These are phyloP conservation scores for Lactifluus volemus DNA, from an alignment of 768 basidiomycete genomes.

Conservation along the genomic window DNA sequence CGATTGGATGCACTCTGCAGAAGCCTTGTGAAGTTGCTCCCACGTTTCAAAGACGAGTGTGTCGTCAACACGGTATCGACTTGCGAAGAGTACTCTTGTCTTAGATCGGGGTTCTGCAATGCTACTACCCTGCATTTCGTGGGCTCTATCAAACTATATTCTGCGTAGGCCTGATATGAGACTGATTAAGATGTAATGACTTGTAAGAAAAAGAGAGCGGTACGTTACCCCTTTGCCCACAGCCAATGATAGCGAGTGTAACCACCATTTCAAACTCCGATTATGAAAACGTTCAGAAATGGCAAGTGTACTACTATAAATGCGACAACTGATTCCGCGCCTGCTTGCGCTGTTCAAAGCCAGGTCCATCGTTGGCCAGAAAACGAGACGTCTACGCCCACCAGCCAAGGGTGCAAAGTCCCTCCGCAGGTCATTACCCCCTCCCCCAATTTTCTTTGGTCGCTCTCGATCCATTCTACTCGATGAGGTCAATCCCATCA, in stretches of 20 bases:
- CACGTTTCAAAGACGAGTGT: slow-evolving; percentile 65
- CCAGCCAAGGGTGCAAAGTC: slow-evolving; percentile 8
- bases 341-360: slow-evolving; percentile 38
- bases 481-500: slow-evolving; percentile 46
- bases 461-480: slow-evolving; percentile 54
- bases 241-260: slow-evolving; percentile 72
- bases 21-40: slow-evolving; percentile 61
- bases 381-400: slow-evolving; percentile 7
- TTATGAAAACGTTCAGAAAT: not conserved
- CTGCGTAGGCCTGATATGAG: slow-evolving; percentile 45
- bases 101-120: slow-evolving; percentile 72
- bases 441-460: slow-evolving; percentile 33
- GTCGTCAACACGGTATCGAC: slow-evolving; percentile 49
- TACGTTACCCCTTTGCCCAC: slow-evolving; percentile 77
- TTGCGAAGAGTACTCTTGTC: slow-evolving; percentile 50
- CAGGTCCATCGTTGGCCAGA: slow-evolving; percentile 16
- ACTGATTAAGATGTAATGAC: not conserved
- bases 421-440: slow-evolving; percentile 2
- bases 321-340: slow-evolving; percentile 69
- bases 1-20: slow-evolving; percentile 53
- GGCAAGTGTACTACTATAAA: slow-evolving; percentile 21
- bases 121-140: slow-evolving; percentile 67
- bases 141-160: slow-evolving; percentile 53
- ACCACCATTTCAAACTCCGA: slow-evolving; percentile 27
- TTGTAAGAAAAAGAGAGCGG: slow-evolving; percentile 21